A percentile compares a stretch with the other conserved stretches of the same genome.
These are phyloP conservation scores for Solanum chiquidenum DNA, from an alignment of 257 asterid genomes.

Conservation along the genomic window DNA sequence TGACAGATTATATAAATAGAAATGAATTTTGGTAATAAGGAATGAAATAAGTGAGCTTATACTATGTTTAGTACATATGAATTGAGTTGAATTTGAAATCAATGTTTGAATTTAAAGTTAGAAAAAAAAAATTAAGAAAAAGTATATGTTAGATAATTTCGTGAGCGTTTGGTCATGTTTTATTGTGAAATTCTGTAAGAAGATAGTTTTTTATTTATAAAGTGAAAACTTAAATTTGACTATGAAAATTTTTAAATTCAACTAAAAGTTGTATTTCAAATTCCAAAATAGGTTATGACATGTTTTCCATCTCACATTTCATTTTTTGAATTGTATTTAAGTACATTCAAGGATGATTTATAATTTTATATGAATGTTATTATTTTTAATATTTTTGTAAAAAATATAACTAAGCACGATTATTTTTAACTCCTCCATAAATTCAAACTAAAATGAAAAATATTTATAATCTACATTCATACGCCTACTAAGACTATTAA, in stretches of 20 bases:
- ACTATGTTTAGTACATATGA: neutral
- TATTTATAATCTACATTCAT: too few relatives aligned
- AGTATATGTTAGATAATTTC: neutral
- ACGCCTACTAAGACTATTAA: too few relatives aligned
- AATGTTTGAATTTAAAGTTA: neutral
- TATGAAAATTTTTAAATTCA: too few relatives aligned
- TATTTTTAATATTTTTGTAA: too few relatives aligned
- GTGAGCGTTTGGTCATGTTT: too few relatives aligned
- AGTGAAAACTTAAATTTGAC: too few relatives aligned
- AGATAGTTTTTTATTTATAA: too few relatives aligned
- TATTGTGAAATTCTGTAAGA: too few relatives aligned
- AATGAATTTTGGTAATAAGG: neutral
- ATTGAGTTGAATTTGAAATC: neutral
- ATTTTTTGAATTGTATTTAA: neutral
- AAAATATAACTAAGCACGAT: neutral
- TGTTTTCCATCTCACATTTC: neutral
- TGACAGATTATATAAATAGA: neutral
- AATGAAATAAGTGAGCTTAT: neutral
- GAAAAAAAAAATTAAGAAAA: too few relatives aligned
- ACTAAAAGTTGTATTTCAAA: neutral
- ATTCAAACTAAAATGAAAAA: neutral
- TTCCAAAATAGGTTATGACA: neutral
- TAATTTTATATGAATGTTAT: too few relatives aligned
- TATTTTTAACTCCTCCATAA: too few relatives aligned
- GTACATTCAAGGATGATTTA: neutral